phyloP scores from a whole-genome alignment of 495 filamentous ascomycete species.

The Neurospora sp. region DNA sequence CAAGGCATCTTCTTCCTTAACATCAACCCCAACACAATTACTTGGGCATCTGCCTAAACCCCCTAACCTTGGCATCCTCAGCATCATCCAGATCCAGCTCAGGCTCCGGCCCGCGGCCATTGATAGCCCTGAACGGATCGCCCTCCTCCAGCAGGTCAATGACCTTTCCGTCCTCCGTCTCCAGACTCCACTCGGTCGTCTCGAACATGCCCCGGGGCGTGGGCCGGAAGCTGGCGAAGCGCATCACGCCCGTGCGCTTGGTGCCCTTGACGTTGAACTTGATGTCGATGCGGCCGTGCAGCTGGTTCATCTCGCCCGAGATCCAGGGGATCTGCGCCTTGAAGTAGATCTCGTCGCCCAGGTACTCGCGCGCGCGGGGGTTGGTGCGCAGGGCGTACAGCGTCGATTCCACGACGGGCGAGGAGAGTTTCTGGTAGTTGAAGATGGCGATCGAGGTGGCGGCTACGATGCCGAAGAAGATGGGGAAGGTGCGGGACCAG shows the following conservation, averaged over 20 bases:
- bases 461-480: constrained; percentile 49
- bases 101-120: constrained; percentile 6
- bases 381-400: constrained; percentile 86
- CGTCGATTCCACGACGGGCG: constrained; percentile 70
- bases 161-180: constrained; percentile 52
- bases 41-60: constrained; percentile 34
- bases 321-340: constrained; percentile 85
- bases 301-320: constrained; percentile 81
- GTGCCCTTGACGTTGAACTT: constrained; percentile 80
- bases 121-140: constrained; percentile 49
- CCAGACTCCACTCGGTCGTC: constrained; percentile 68
- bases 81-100: constrained; percentile 17
- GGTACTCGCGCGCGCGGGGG: constrained; percentile 54
- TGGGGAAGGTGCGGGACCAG: constrained; percentile 41
- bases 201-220: constrained; percentile 64
- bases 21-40: constrained; percentile 12
- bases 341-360: constrained; percentile 94
- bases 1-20: constrained; percentile 3
- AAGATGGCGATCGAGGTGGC: constrained; percentile 73
- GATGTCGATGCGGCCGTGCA: constrained; percentile 87
- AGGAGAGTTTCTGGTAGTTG: constrained; percentile 93
- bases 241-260: constrained; percentile 59
- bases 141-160: constrained; percentile 57
- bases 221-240: constrained; percentile 67
- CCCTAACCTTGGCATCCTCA: constrained; percentile 24